These are phyloP conservation scores for Sporothrix schenckii DNA, from an alignment of 2,329 filamentous ascomycete species.

Conservation along the genomic window DNA sequence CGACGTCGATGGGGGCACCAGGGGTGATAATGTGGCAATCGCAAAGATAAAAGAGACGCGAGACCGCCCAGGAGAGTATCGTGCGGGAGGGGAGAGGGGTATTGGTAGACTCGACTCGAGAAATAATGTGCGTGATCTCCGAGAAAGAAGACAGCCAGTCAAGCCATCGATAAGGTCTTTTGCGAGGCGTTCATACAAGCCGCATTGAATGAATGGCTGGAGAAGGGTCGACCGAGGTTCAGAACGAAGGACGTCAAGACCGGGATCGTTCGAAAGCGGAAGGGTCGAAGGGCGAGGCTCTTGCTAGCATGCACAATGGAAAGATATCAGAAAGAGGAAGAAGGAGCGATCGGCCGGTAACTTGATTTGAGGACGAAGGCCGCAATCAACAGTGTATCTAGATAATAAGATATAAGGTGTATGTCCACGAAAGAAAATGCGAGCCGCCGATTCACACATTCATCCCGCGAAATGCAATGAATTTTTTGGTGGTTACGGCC, in stretches of 20 bases:
- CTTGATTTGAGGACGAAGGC: background rate
- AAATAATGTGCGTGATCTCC: background rate
- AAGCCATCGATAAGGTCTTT: constrained; percentile 15
- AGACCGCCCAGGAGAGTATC: background rate
- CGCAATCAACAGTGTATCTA: background rate
- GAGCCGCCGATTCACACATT: constrained; percentile 16
- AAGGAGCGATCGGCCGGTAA: background rate
- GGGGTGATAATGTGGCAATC: constrained; percentile 18
- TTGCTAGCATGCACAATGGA: background rate
- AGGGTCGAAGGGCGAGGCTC: constrained; percentile 2
- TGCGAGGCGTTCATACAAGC: background rate
- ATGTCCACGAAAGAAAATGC: background rate
- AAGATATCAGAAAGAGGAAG: background rate
- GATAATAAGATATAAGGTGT: background rate
- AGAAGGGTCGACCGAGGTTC: constrained; percentile 9
- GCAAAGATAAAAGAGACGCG: constrained; percentile 20
- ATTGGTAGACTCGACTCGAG: background rate
- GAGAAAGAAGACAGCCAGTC: background rate
- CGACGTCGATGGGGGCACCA: constrained; percentile 9
- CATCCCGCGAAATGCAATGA: constrained; percentile 4
- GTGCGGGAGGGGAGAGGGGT: background rate
- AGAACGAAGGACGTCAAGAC: constrained; percentile 14
- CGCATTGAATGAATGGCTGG: background rate
- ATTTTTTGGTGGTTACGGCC: background rate
- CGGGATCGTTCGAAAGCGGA: background rate